Evolutionary conservation across 352 stramenopile species (phyloP).

Genomic region (Phytophthora nicotianae): DNA sequence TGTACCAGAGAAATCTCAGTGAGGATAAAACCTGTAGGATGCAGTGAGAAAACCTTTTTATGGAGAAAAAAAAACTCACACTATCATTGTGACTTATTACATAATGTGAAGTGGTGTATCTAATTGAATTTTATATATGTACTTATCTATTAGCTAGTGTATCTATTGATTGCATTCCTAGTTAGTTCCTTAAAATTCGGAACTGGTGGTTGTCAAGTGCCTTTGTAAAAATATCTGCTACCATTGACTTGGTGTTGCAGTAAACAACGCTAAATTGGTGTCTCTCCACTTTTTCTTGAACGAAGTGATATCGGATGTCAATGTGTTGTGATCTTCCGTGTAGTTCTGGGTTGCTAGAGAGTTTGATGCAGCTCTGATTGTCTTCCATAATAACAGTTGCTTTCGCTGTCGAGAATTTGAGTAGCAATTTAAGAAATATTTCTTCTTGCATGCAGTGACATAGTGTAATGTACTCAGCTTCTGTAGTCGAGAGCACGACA

Average conservation of each 20-base stretch:
- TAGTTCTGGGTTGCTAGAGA: neutral
- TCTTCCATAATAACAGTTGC: neutral
- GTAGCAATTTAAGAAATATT: neutral
- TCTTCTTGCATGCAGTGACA: neutral
- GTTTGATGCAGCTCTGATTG: neutral
- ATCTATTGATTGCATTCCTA: neutral
- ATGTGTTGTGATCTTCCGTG: neutral
- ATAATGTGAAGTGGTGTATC: neutral
- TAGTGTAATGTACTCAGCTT: neutral
- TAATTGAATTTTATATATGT: neutral
- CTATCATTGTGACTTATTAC: neutral
- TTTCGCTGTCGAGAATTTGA: neutral
- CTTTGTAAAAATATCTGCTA: neutral
- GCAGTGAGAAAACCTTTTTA: neutral
- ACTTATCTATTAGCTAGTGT: neutral
- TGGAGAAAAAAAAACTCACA: neutral
- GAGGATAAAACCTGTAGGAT: neutral
- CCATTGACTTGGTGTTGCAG: neutral
- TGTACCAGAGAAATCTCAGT: neutral
- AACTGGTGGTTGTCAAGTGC: neutral
- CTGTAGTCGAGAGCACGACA: neutral
- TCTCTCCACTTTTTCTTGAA: neutral
- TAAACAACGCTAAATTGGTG: neutral
- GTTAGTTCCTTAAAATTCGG: neutral
- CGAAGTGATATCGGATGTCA: neutral